Conservation (phyloP, 805 yeast species). For the Teunomyces funiuensis region DNA sequence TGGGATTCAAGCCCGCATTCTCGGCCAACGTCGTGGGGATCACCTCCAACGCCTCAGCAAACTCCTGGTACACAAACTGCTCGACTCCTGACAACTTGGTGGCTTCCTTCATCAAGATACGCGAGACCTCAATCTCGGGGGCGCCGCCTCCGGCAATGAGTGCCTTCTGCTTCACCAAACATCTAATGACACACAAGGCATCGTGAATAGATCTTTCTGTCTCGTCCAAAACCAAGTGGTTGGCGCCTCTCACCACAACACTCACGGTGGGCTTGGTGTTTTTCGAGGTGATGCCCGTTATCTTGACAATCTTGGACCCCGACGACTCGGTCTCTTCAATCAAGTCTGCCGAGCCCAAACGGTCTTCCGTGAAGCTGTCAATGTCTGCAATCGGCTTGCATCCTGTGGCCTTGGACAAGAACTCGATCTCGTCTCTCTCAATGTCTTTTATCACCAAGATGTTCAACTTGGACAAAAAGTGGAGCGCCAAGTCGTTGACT, state of each 20-base stretch:
- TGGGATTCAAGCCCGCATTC: slow-evolving; percentile 90
- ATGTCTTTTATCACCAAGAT: slow-evolving; percentile 94
- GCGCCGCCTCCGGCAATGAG: slow-evolving; percentile 99
- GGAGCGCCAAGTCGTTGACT: slow-evolving; percentile 90
- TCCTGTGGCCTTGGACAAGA: slow-evolving; percentile 78
- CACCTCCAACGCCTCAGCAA: slow-evolving; percentile 87
- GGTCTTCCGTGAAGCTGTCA: slow-evolving; percentile 88
- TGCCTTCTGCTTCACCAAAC: slow-evolving; percentile 84
- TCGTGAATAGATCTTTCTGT: slow-evolving; percentile 97
- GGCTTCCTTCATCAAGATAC: slow-evolving; percentile 70
- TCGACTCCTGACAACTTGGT: slow-evolving; percentile 78
- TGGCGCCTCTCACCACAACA: slow-evolving; percentile 93
- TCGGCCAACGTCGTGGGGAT: slow-evolving; percentile 94
- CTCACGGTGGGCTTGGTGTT: slow-evolving; percentile 71
- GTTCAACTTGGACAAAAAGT: slow-evolving; percentile 87
- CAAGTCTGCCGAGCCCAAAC: slow-evolving; percentile 87
- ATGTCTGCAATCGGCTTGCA: slow-evolving; percentile 96
- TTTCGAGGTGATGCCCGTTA: slow-evolving; percentile 70
- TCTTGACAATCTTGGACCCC: slow-evolving; percentile 85
- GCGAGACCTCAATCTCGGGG: slow-evolving; percentile 88
- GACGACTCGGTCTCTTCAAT: slow-evolving; percentile 89
- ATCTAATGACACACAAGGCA: slow-evolving; percentile 90
- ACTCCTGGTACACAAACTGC: slow-evolving; percentile 88
- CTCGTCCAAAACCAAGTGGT: slow-evolving; percentile 85
- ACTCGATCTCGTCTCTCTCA: slow-evolving; percentile 95